phyloP scores from a whole-genome alignment of 140 eudicot genomes.

The Cichorium intybus region DNA sequence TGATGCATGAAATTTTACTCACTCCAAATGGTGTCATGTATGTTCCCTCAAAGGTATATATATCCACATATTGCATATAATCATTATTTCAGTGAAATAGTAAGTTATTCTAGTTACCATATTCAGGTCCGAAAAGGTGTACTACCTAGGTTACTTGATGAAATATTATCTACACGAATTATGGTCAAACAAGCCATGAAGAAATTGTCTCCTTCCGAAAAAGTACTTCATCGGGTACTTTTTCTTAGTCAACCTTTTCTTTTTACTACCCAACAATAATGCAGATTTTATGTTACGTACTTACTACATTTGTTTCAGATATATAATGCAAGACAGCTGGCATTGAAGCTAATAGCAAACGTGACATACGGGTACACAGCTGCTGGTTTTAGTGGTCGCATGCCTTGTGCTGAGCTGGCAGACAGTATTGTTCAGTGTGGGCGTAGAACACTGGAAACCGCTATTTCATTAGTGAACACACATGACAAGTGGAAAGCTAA shows the following conservation, averaged over 20 bases:
- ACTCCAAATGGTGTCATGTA: conserved; percentile 96
- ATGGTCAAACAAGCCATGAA: conserved; percentile 98
- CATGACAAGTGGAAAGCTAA: conserved; percentile 83
- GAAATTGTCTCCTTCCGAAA: conserved; percentile 69
- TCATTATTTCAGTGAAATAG: no score
- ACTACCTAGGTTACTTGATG: conserved; percentile 88
- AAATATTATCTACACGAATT: conserved; percentile 82
- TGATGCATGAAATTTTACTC: conserved; percentile 56
- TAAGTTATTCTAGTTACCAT: not conserved
- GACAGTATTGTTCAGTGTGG: conserved; percentile 99
- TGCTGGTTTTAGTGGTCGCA: conserved; percentile 99
- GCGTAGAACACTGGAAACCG: conserved; percentile 86
- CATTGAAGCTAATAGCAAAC: conserved; percentile 90
- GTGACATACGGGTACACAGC: conserved; percentile 98
- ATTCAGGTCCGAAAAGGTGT: conserved; percentile 87
- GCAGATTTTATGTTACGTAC: no score
- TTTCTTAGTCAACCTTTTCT: conserved; percentile 1
- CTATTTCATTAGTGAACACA: conserved; percentile 66
- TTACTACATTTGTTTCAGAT: no score
- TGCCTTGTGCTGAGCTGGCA: conserved; percentile 99
- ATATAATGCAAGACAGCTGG: conserved; percentile 91
- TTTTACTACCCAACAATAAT: not conserved
- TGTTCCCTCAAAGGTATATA: conserved; percentile 70
- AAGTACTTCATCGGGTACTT: conserved; percentile 72
- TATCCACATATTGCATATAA: no score